Conservation (phyloP, 2,329 filamentous ascomycete species). For the Pseudogymnoascus sp. region DNA sequence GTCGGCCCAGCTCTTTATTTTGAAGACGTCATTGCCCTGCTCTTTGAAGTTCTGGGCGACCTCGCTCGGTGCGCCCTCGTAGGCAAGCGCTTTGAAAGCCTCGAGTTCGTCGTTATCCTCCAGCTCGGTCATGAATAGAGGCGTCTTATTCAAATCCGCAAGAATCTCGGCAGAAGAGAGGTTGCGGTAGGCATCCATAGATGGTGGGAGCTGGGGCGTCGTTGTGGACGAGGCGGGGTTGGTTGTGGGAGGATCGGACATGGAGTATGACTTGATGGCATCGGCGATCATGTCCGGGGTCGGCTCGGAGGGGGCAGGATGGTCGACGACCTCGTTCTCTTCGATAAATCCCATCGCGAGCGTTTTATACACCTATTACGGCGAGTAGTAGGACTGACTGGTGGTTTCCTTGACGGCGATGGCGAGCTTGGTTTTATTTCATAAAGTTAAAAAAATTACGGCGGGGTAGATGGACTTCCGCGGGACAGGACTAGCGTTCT, state of each 20-base stretch:
- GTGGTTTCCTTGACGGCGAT: background rate
- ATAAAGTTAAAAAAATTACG: background rate
- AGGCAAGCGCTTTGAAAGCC: conserved; percentile 80
- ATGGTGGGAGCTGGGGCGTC: conserved; percentile 40
- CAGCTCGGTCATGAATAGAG: conserved; percentile 93
- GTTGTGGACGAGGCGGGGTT: conserved; percentile 14
- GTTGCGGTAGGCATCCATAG: conserved; percentile 46
- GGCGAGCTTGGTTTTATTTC: background rate
- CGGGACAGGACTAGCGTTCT: conserved; percentile 6
- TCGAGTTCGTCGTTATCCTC: conserved; percentile 79
- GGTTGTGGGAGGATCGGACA: background rate
- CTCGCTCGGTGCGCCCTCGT: conserved; percentile 83
- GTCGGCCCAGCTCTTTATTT: conserved; percentile 63
- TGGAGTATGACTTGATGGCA: conserved; percentile 28
- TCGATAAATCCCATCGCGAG: conserved; percentile 15
- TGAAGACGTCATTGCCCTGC: conserved; percentile 84
- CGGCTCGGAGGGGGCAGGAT: background rate
- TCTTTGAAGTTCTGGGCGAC: conserved; percentile 79
- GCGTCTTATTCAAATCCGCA: conserved; percentile 58
- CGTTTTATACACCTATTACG: background rate
- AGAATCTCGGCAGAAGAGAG: conserved; percentile 52
- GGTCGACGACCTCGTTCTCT: conserved; percentile 13
- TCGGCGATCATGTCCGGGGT: conserved; percentile 1
- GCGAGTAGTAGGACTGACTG: background rate
- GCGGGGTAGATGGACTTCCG: background rate